Evolutionary conservation across 441 rosid species (phyloP).

Genomic region (Aleurites moluccanus): DNA sequence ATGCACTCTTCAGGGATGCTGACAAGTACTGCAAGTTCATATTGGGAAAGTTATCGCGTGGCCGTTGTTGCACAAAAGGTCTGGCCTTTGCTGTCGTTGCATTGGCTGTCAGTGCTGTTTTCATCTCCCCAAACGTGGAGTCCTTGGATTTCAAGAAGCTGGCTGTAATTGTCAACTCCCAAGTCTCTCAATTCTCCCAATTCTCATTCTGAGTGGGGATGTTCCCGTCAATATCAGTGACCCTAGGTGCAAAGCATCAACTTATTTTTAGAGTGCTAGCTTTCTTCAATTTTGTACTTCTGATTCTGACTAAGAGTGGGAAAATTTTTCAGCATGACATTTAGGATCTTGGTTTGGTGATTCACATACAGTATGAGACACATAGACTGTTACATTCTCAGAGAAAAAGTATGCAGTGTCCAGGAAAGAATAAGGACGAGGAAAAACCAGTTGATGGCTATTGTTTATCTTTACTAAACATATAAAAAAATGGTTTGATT

Average conservation of each 20-base stretch:
- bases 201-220: slow-evolving; percentile 14
- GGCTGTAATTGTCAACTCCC: slow-evolving; percentile 31
- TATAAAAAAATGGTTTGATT: neutral
- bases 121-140: slow-evolving; percentile 40
- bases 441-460: neutral
- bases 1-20: slow-evolving; percentile 48
- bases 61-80: slow-evolving; percentile 50
- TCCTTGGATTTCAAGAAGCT: slow-evolving; percentile 46
- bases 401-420: slow-evolving; percentile 9
- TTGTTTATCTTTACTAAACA: neutral
- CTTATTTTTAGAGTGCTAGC: slow-evolving; percentile 22
- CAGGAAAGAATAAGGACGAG: neutral
- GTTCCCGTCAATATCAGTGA: neutral
- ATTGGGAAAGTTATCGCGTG: slow-evolving; percentile 43
- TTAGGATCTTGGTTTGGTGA: slow-evolving; percentile 19
- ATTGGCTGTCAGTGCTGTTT: slow-evolving; percentile 52
- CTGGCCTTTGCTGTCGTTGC: slow-evolving; percentile 37
- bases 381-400: neutral
- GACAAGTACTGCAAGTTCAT: slow-evolving; percentile 67
- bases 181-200: slow-evolving; percentile 26
- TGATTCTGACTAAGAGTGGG: slow-evolving; percentile 20
- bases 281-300: slow-evolving; percentile 28
- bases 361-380: slow-evolving; percentile 4
- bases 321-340: slow-evolving; percentile 14
- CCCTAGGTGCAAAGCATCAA: slow-evolving; percentile 32